Conservation (phyloP, 495 filamentous ascomycete genomes). For the Penicillium dipodomyicola region DNA sequence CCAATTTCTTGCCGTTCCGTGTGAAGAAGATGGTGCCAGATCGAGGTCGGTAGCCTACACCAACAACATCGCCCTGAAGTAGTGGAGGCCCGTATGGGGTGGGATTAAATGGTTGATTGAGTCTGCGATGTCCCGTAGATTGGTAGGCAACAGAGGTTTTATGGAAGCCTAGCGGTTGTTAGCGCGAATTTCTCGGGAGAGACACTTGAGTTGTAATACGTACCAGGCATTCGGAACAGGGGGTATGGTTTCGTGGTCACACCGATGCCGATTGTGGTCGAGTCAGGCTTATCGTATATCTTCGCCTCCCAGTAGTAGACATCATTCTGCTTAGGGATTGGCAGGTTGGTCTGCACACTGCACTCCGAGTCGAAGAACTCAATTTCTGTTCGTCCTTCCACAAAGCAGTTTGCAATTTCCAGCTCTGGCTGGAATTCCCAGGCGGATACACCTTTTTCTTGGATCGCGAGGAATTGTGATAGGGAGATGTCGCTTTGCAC, state of each 20-base stretch:
- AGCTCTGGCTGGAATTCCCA: slow-evolving; percentile 99
- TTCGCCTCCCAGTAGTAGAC: slow-evolving; percentile 99
- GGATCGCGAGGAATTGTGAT: slow-evolving; percentile 95
- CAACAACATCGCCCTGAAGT: slow-evolving; percentile 92
- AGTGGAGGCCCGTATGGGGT: slow-evolving; percentile 78
- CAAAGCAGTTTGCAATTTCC: slow-evolving; percentile 98
- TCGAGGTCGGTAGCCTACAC: slow-evolving; percentile 90
- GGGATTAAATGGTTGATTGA: slow-evolving; percentile 84
- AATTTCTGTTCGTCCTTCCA: slow-evolving; percentile 92
- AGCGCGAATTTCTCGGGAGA: slow-evolving; percentile 9
- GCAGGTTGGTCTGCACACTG: slow-evolving; percentile 94
- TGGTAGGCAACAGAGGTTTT: slow-evolving; percentile 88
- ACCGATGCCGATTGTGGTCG: slow-evolving; percentile 79
- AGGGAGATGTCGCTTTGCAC: slow-evolving; percentile 94
- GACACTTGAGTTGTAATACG: slow-evolving; percentile 12
- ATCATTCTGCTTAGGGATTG: slow-evolving; percentile 97
- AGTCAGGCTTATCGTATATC: slow-evolving; percentile 94
- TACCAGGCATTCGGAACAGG: slow-evolving; percentile 89
- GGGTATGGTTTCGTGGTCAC: slow-evolving; percentile 97
- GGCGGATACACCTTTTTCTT: slow-evolving; percentile 97
- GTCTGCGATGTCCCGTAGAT: slow-evolving; percentile 79
- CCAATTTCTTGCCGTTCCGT: slow-evolving; percentile 93
- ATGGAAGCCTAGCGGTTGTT: slow-evolving; percentile 67
- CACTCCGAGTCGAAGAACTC: slow-evolving; percentile 98
- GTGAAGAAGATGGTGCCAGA: slow-evolving; percentile 98